A percentile compares a stretch with the other conserved stretches of the same genome.
phyloP scores from a whole-genome alignment of 805 yeast genomes.

The Suhomyces sp. region DNA sequence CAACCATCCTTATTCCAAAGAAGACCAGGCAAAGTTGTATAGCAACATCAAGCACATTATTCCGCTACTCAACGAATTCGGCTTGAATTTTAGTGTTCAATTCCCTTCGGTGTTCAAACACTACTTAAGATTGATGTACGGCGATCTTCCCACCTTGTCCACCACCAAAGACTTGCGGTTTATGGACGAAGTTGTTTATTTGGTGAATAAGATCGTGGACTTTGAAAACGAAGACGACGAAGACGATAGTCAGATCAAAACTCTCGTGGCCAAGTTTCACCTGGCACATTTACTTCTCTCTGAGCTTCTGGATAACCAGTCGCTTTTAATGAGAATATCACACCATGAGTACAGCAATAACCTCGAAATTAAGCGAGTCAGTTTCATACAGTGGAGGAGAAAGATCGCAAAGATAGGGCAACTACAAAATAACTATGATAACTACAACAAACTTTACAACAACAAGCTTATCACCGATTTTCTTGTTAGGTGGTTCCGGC shows the following conservation, averaged over 20 bases:
- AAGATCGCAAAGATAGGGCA: neutral
- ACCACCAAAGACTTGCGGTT: conserved; percentile 18
- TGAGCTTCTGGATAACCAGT: neutral
- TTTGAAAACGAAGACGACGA: conserved; percentile 24
- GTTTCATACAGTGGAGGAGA: conserved; percentile 22
- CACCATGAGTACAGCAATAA: conserved; percentile 12
- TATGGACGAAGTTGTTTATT: conserved; percentile 16
- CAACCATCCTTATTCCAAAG: conserved; percentile 11
- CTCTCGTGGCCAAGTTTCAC: conserved; percentile 20
- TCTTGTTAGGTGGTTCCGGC: neutral
- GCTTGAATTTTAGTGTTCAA: conserved; percentile 17
- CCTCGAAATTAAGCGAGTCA: neutral
- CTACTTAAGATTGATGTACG: conserved; percentile 21
- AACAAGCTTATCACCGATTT: neutral
- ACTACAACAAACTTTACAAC: neutral
- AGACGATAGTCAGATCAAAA: conserved; percentile 13
- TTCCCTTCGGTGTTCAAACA: conserved; percentile 22
- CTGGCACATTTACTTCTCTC: conserved; percentile 22
- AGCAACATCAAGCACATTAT: conserved; percentile 17
- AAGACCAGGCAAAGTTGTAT: conserved; percentile 14
- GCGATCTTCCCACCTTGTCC: conserved; percentile 17
- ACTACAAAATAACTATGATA: neutral
- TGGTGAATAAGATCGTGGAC: conserved; percentile 24
- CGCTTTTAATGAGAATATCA: conserved; percentile 30
- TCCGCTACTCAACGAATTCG: conserved; percentile 26